Evolutionary conservation across 805 yeast genomes (phyloP).

Genomic region (Nakazawaea holstii): DNA sequence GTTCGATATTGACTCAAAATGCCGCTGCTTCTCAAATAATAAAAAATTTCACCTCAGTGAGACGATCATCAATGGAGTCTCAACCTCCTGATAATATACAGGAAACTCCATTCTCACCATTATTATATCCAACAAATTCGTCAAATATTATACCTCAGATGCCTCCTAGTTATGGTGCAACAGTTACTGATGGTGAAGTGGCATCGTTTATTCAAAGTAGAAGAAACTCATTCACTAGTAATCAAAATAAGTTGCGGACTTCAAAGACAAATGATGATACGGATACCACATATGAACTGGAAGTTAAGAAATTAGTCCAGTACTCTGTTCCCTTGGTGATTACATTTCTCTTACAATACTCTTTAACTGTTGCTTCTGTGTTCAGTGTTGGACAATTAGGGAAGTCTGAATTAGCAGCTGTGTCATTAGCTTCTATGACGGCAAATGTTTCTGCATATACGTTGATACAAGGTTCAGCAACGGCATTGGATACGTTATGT

Average conservation of each 20-base stretch:
- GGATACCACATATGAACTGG: constrained; percentile 33
- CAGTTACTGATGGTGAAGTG: constrained; percentile 30
- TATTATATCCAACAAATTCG: constrained; percentile 8
- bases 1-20: constrained; percentile 2
- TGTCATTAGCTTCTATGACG: constrained; percentile 70
- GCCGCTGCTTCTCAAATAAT: neutral
- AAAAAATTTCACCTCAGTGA: neutral
- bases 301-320: constrained; percentile 30
- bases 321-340: constrained; percentile 55
- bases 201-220: constrained; percentile 33
- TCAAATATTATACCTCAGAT: constrained; percentile 8
- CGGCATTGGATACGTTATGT: constrained; percentile 71
- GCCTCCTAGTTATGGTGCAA: constrained; percentile 12
- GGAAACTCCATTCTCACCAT: constrained; percentile 9
- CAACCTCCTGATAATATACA: neutral
- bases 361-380: constrained; percentile 70
- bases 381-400: constrained; percentile 76
- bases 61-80: neutral
- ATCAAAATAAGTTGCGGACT: constrained; percentile 10
- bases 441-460: constrained; percentile 74
- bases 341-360: constrained; percentile 67
- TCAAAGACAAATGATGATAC: constrained; percentile 29
- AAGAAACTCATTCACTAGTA: constrained; percentile 31
- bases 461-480: constrained; percentile 71
- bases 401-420: constrained; percentile 67